phyloP scores from a whole-genome alignment of 2,329 filamentous ascomycete species.

The Hypoxylon sp. region DNA sequence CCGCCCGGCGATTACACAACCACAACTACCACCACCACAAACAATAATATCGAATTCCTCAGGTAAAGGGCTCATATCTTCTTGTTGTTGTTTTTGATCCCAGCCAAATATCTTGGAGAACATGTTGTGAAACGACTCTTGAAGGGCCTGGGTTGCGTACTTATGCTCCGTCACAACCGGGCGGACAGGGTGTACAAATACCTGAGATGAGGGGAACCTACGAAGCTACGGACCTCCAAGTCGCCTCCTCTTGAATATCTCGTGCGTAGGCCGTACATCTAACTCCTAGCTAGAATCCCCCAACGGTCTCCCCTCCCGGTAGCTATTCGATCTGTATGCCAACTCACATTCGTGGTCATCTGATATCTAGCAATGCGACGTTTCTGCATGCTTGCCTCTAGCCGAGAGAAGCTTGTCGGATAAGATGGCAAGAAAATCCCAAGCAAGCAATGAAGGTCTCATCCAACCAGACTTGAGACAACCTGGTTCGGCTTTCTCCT shows the following conservation, averaged over 20 bases:
- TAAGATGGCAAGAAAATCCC: constrained; percentile 23
- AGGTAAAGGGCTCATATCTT: constrained; percentile 59
- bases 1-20: constrained; percentile 66
- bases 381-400: constrained; percentile 24
- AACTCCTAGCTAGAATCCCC: constrained; percentile 28
- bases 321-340: constrained; percentile 27
- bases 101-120: constrained; percentile 34
- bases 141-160: constrained; percentile 26
- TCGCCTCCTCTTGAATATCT: constrained; percentile 16
- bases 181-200: constrained; percentile 36
- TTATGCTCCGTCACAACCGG: constrained; percentile 38
- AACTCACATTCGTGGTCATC: constrained; percentile 39
- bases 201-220: constrained; percentile 36
- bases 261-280: constrained; percentile 11
- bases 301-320: constrained; percentile 31
- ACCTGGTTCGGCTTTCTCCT: constrained; percentile 20
- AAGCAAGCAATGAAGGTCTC: constrained; percentile 17
- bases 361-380: constrained; percentile 42
- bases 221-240: constrained; percentile 23
- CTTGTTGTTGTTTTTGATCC: constrained; percentile 24
- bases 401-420: constrained; percentile 21
- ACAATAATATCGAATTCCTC: constrained; percentile 86
- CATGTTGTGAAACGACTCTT: constrained; percentile 27
- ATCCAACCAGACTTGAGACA: constrained; percentile 21
- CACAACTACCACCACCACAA: constrained; percentile 76